Conservation (phyloP, 208 protist species). For the Histomonas meleagridis region DNA sequence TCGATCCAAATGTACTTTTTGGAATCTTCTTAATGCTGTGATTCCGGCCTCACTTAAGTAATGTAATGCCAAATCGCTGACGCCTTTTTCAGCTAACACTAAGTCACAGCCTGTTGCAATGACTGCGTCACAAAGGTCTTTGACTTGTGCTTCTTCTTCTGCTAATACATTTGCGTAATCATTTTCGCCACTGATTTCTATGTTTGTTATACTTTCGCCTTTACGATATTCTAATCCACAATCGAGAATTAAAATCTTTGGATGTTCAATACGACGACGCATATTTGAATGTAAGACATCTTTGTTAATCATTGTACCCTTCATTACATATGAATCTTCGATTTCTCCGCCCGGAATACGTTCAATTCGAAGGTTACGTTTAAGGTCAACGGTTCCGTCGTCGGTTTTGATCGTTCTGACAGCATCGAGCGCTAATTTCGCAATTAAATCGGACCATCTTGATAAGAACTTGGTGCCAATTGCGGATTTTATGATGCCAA, state of each 20-base stretch:
- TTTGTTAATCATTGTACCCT: constrained; percentile 99
- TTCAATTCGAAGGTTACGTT: constrained; percentile 79
- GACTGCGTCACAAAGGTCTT: constrained; percentile 85
- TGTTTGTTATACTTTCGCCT: constrained; percentile 87
- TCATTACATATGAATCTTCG: constrained; percentile 83
- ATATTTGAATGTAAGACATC: constrained; percentile 97
- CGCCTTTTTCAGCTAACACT: constrained; percentile 98
- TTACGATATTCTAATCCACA: constrained; percentile 99
- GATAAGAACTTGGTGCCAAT: constrained; percentile 89
- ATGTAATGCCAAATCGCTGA: constrained; percentile 92
- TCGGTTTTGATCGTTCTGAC: constrained; percentile 69
- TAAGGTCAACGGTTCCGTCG: constrained; percentile 46
- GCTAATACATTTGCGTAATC: constrained; percentile 87
- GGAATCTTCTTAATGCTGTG: constrained; percentile 84
- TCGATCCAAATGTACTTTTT: constrained; percentile 98
- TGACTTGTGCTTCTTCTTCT: constrained; percentile 94
- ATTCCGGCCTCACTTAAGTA: constrained; percentile 81
- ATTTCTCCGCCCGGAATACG: constrained; percentile 95
- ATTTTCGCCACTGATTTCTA: constrained; percentile 85
- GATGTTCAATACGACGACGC: constrained; percentile 83
- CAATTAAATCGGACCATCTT: constrained; percentile 83
- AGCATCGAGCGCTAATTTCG: constrained; percentile 88
- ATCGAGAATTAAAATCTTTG: constrained; percentile 92
- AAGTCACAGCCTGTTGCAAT: constrained; percentile 93
- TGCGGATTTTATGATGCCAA: constrained; percentile 42